These are phyloP conservation scores for Pleurotus tuber-regium DNA, from an alignment of 768 basidiomycete genomes.

Conservation along the genomic window DNA sequence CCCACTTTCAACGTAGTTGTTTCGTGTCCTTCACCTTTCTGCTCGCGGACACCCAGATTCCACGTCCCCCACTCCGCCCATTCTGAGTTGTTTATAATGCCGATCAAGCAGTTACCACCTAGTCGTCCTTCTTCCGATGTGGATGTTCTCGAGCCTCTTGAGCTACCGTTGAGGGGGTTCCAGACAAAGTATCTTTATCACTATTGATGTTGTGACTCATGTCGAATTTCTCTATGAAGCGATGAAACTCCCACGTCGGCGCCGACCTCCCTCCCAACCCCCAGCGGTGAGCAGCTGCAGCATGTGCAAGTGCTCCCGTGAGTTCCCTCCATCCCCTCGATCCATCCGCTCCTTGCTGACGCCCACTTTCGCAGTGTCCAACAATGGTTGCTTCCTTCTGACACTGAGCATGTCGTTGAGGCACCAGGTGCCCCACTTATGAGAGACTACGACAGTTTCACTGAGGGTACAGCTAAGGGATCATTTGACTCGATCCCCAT, in stretches of 20 bases:
- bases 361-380: conserved; percentile 12
- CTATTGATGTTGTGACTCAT: conserved; percentile 10
- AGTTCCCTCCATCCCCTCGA: background rate
- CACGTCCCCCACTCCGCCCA: background rate
- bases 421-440: conserved; percentile 46
- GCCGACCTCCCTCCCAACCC: conserved; percentile 32
- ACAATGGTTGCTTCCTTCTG: conserved; percentile 18
- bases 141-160: conserved; percentile 18
- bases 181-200: conserved; percentile 17
- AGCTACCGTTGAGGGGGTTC: conserved; percentile 19
- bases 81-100: background rate
- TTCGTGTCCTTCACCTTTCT: background rate
- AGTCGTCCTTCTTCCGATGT: conserved; percentile 1
- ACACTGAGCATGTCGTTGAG: conserved; percentile 22
- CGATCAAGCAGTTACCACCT: background rate
- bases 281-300: conserved; percentile 12
- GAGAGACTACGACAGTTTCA: conserved; percentile 59
- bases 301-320: conserved; percentile 9
- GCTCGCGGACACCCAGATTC: background rate
- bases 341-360: conserved; percentile 7
- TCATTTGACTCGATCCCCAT: conserved; percentile 47
- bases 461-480: conserved; percentile 52
- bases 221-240: conserved; percentile 17
- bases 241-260: conserved; percentile 31
- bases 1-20: conserved; percentile 2